Evolutionary conservation across 768 basidiomycete genomes (phyloP).

Genomic region (Trametes villosa): DNA sequence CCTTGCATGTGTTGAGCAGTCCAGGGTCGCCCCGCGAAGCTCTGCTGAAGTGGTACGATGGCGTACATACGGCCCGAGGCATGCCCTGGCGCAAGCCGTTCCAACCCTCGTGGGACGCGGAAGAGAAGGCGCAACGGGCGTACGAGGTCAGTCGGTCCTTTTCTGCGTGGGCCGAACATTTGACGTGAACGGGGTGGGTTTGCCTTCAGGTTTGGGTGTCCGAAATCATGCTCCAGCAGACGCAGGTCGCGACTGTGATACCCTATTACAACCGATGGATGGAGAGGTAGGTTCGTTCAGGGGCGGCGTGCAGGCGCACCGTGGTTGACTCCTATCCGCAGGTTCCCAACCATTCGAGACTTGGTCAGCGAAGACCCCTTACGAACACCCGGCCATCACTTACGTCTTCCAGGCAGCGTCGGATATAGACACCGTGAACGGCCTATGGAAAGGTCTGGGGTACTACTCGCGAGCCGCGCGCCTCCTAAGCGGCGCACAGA

Average conservation of each 20-base stretch:
- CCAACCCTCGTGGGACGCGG: constrained; percentile 52
- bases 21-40: constrained; percentile 49
- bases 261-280: constrained; percentile 94
- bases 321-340: constrained; percentile 33
- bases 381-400: constrained; percentile 5
- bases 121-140: constrained; percentile 80
- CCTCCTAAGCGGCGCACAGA: constrained; percentile 82
- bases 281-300: constrained; percentile 58
- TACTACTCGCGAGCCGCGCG: constrained; percentile 89
- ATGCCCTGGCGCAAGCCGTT: constrained; percentile 94
- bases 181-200: not conserved
- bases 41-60: constrained; percentile 72
- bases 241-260: constrained; percentile 91
- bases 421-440: constrained; percentile 83
- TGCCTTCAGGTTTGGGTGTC: constrained; percentile 77
- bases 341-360: constrained; percentile 81
- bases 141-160: constrained; percentile 70
- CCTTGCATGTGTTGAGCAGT: constrained; percentile 52
- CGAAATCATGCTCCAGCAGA: constrained; percentile 97
- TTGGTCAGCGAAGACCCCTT: constrained; percentile 52
- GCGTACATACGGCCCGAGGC: constrained; percentile 64
- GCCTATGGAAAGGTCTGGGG: constrained; percentile 89
- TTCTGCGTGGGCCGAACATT: not conserved
- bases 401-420: constrained; percentile 55
- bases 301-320: not conserved